Evolutionary conservation across 495 filamentous ascomycete genomes (phyloP).

Genomic region (Penicillium verhagenii): DNA sequence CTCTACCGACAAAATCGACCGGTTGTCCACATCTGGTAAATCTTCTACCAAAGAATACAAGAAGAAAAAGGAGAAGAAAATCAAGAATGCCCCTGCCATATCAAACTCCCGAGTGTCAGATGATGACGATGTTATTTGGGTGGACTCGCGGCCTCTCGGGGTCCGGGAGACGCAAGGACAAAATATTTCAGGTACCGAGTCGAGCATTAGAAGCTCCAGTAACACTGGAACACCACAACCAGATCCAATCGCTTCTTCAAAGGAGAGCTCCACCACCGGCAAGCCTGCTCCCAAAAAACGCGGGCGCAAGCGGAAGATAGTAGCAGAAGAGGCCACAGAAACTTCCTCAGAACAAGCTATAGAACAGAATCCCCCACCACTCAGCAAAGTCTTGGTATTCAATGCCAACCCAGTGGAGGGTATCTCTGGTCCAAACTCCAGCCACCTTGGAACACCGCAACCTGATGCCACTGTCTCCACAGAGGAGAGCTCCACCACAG

Average conservation of each 20-base stretch:
- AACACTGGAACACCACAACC: not conserved
- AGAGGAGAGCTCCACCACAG: not conserved
- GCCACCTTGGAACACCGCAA: not conserved
- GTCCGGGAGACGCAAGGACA: not conserved
- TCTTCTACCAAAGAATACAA: slow-evolving; percentile 20
- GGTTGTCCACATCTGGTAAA: too few relatives aligned
- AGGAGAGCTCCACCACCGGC: not conserved
- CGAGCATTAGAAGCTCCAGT: not conserved
- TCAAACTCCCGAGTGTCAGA: slow-evolving; percentile 28
- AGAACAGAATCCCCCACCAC: not conserved
- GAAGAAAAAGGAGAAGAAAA: slow-evolving; percentile 42
- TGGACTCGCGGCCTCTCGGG: slow-evolving; percentile 31
- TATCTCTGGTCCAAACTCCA: too few relatives aligned
- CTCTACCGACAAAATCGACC: not conserved
- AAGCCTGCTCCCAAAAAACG: slow-evolving; percentile 40
- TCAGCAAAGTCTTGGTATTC: not conserved
- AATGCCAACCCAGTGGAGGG: not conserved
- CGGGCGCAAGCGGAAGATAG: slow-evolving; percentile 46
- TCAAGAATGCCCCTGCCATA: slow-evolving; percentile 36
- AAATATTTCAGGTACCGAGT: not conserved
- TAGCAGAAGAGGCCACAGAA: slow-evolving; percentile 18
- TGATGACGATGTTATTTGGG: slow-evolving; percentile 39
- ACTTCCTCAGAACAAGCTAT: not conserved
- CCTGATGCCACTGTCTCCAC: not conserved
- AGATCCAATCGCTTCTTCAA: not conserved